Evolutionary conservation across 139 green algal species (phyloP).

Genomic region (Nannochloris sp.): DNA sequence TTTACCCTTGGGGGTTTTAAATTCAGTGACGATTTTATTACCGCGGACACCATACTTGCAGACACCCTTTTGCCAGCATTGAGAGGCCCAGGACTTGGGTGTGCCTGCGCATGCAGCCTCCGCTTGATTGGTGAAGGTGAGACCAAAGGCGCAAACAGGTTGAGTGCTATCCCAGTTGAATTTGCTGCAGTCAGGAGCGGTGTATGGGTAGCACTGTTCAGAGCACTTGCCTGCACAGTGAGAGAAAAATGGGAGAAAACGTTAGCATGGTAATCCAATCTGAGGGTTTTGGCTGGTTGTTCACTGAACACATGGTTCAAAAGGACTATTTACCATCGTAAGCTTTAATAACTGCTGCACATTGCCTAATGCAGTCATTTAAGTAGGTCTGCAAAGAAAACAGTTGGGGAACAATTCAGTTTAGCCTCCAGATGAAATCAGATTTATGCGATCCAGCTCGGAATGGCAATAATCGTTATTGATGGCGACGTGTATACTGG

Average conservation of each 20-base stretch:
- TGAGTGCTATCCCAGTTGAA: conserved; percentile 1
- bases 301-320: no score
- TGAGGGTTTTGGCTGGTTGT: no score
- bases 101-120: conserved; percentile 5
- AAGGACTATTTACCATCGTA: neutral
- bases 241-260: no score
- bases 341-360: neutral
- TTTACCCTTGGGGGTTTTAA: conserved; percentile 8
- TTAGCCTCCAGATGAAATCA: no score
- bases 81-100: neutral
- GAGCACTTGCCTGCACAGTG: conserved; percentile 5
- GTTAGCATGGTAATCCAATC: no score
- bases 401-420: no score
- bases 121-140: conserved; percentile 6
- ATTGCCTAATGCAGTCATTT: neutral
- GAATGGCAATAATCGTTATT: no score
- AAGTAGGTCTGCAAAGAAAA: neutral
- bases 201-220: conserved; percentile 7
- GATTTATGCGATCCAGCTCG: no score
- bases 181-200: neutral
- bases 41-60: neutral
- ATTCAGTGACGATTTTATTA: neutral
- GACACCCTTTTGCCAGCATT: conserved; percentile 2
- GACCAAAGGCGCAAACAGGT: conserved; percentile 6
- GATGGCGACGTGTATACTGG: no score